These are phyloP conservation scores for Dichotomocladium elegans DNA, from an alignment of 371 early-diverging fungal species.

Conservation along the genomic window DNA sequence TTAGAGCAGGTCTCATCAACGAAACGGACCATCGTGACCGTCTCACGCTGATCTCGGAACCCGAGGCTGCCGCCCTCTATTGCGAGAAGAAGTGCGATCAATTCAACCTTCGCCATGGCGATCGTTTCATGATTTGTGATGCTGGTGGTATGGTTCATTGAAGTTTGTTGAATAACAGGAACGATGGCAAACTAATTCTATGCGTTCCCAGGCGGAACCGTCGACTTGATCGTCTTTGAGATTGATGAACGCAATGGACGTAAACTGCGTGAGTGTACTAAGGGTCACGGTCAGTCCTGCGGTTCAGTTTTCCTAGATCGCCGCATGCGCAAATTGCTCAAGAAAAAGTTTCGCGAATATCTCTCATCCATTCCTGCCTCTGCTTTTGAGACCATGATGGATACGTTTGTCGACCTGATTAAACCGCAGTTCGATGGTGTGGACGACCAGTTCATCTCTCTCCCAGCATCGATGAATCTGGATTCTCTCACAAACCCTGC, in stretches of 20 bases:
- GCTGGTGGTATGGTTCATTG: conserved; percentile 29
- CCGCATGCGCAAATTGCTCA: conserved; percentile 51
- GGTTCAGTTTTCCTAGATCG: conserved; percentile 58
- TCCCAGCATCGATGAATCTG: conserved; percentile 45
- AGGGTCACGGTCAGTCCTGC: conserved; percentile 55
- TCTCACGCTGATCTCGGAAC: conserved; percentile 43
- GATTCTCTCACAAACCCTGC: conserved; percentile 43
- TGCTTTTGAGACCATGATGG: conserved; percentile 54
- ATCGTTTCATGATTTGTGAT: conserved; percentile 54
- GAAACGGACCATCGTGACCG: conserved; percentile 42
- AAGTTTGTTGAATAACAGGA: neutral
- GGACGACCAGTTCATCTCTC: conserved; percentile 46
- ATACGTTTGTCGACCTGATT: conserved; percentile 47
- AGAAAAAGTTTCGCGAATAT: conserved; percentile 44
- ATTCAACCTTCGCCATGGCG: conserved; percentile 41
- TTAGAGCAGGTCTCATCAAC: conserved; percentile 40
- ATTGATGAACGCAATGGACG: conserved; percentile 29
- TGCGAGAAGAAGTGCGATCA: conserved; percentile 50
- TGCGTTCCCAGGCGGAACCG: conserved; percentile 22
- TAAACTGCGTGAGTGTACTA: conserved; percentile 50
- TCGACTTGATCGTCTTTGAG: conserved; percentile 37
- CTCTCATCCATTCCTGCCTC: conserved; percentile 47
- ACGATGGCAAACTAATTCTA: neutral
- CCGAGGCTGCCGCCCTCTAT: conserved; percentile 49
- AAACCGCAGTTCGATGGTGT: conserved; percentile 54